A percentile compares a stretch with the other conserved stretches of the same genome.
phyloP scores from a whole-genome alignment of 1,284 basidiomycete species.

The Ceratobasidium sp. region DNA sequence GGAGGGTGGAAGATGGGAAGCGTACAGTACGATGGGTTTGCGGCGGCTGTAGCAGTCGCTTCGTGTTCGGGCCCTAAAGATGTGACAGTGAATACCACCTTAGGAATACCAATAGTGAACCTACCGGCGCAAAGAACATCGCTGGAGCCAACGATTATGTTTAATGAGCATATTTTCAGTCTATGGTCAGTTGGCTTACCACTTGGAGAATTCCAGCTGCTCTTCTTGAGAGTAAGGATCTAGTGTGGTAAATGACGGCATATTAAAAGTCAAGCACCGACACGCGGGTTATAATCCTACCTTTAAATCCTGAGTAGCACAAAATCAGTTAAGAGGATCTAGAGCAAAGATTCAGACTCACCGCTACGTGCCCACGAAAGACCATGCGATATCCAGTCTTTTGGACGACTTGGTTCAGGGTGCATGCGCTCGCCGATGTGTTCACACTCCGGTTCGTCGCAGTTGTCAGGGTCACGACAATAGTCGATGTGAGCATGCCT shows the following conservation, averaged over 20 bases:
- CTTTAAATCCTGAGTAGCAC: constrained; percentile 42
- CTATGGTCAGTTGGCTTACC: constrained; percentile 58
- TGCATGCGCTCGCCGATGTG: constrained; percentile 61
- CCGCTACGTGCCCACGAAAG: constrained; percentile 66
- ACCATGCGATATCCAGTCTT: constrained; percentile 69
- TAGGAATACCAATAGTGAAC: background rate
- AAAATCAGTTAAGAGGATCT: background rate
- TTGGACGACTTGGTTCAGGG: constrained; percentile 64
- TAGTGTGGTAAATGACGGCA: constrained; percentile 47
- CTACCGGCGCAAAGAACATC: constrained; percentile 69
- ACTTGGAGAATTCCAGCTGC: constrained; percentile 66
- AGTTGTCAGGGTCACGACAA: constrained; percentile 61
- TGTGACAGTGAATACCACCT: background rate
- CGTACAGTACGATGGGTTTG: constrained; percentile 68
- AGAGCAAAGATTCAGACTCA: background rate
- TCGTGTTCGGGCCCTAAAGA: constrained; percentile 65
- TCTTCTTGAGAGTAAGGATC: constrained; percentile 73
- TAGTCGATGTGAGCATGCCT: constrained; percentile 70
- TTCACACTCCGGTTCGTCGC: constrained; percentile 61
- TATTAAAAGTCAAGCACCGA: background rate
- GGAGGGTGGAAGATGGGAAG: constrained; percentile 69
- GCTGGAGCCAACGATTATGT: constrained; percentile 54
- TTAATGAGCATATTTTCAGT: background rate
- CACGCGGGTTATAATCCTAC: background rate
- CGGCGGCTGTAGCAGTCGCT: constrained; percentile 57